Evolutionary conservation across 176 grass and related monocot species (phyloP), one percentile per base, ranked within the genome.

Genomic region (Zizania latifolia): DNA sequence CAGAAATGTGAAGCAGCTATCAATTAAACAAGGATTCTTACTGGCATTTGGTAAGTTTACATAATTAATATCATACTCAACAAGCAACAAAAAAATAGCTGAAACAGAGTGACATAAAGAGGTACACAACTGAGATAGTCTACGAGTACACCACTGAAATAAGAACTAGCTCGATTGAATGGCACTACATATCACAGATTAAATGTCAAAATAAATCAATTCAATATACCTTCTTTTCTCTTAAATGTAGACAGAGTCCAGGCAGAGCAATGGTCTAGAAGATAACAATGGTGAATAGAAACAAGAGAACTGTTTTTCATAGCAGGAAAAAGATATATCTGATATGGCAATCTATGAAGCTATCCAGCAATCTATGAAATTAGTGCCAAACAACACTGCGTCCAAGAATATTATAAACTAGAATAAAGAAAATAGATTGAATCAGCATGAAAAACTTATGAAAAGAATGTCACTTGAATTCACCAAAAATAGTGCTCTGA

Each of bases 21-120:
- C 2, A 22, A 59, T 26, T 26, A 46, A 65, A 46, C 30, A 1
- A 48, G 19, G 23, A 31, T 13, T 35, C 30, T 81, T 43, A 29
- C 12, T 33, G 21, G 2, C 8, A 37, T 19, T 56, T 15, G 6
- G 9, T 24, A 86, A n/a, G n/a, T 22, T 17, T 53, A 61, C 10
- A n/a, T n/a, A n/a, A n/a, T n/a, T n/a, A n/a, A 69, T 15, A 34
- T 34, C 45, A 23, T 34, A 24, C n/a, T 28, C 10, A 63, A 43
- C 2, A 43, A 58, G 33, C 4, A 62, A 59, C 53, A n/a, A n/a
- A 56, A 28, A 63, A 41, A 36, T 54, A 72, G 28, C 14, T 50
- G 51, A 56, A 50, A 33, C 43, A 75, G 53, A 70, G 58, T 41
- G 68, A 23, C 44, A 65, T 44, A n/a, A n/a, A n/a, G n/a, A n/a